These are phyloP conservation scores for Paecilomyces formosus DNA, from an alignment of 2,329 filamentous ascomycete genomes.

Conservation along the genomic window DNA sequence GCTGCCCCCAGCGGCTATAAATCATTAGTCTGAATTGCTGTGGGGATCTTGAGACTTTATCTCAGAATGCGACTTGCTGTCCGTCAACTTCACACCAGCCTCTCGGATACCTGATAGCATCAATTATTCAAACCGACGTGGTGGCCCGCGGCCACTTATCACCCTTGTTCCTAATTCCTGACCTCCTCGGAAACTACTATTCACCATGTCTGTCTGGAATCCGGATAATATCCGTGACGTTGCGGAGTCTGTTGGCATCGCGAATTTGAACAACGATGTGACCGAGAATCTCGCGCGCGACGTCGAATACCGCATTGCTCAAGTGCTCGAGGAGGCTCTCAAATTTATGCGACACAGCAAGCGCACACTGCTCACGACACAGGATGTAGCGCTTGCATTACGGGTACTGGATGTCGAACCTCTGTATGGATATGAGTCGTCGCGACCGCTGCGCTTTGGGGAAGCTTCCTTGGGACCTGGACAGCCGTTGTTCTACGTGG, in stretches of 20 bases:
- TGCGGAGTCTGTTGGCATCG: conserved; percentile 89
- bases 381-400: conserved; percentile 81
- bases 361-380: conserved; percentile 78
- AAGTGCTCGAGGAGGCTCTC: conserved; percentile 87
- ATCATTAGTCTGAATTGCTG: neutral
- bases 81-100: neutral
- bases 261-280: conserved; percentile 73
- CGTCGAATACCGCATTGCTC: conserved; percentile 88
- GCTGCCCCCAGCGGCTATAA: neutral
- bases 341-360: conserved; percentile 93
- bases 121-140: neutral
- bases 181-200: neutral
- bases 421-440: conserved; percentile 92
- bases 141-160: neutral
- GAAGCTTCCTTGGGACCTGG: conserved; percentile 90
- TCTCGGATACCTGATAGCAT: neutral
- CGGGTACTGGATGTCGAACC: conserved; percentile 87
- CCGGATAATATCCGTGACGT: conserved; percentile 93
- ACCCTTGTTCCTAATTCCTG: neutral
- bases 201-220: conserved; percentile 71
- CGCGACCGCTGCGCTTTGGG: conserved; percentile 78
- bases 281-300: conserved; percentile 83
- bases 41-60: neutral
- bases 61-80: neutral
- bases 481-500: conserved; percentile 92